Evolutionary conservation across 192 early-diverging fungal genomes (phyloP), one percentile per base, ranked within the genome.

Genomic region (Gonapodya sp.): DNA sequence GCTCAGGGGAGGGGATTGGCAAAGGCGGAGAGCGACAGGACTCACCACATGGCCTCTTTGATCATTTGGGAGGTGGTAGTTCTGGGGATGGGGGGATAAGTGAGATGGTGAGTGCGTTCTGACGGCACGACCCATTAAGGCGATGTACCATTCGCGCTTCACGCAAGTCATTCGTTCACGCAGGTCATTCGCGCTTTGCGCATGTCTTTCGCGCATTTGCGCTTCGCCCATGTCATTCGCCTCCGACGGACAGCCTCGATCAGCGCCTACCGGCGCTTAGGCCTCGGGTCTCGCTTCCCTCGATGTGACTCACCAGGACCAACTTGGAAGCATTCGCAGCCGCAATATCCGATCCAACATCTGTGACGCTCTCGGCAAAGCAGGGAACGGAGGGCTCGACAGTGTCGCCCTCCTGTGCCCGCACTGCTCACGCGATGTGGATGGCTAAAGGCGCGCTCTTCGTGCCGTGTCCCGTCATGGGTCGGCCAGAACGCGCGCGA

Each of bases 11-110:
- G 46, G 46, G 8, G 24, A 64, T 64, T 64, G 46, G 46, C 46
- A 64, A 64, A 64, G 8, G 46, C 46, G 46, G 46, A 24, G 46
- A 64, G 46, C 46, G 8, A 64, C 8, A 64, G 46, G 24, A 64
- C 46, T 64, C 46, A 64, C 46, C 46, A 64, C 46, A 64, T 64
- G 24, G 46, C 46, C 46, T 64, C 46, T 8, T 8, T 64, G 46
- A 64, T 64, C 46, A 64, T 64, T 24, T 64, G 46, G 46, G 46
- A 64, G 46, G 46, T 64, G 46, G 46, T 64, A 64, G 46, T 64
- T 64, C 46, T 64, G 46, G 46, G 8, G 46, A 64, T 8, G 46
- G 46, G 46, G 46, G 46, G 8, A 24, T 16, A 64, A 8, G 8
- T 64, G 46, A 16, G 46, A 64, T 8, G 8, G 46, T 16, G 46